Evolutionary conservation across 163 green algal genomes (phyloP).

Genomic region (Picocystis sp.): DNA sequence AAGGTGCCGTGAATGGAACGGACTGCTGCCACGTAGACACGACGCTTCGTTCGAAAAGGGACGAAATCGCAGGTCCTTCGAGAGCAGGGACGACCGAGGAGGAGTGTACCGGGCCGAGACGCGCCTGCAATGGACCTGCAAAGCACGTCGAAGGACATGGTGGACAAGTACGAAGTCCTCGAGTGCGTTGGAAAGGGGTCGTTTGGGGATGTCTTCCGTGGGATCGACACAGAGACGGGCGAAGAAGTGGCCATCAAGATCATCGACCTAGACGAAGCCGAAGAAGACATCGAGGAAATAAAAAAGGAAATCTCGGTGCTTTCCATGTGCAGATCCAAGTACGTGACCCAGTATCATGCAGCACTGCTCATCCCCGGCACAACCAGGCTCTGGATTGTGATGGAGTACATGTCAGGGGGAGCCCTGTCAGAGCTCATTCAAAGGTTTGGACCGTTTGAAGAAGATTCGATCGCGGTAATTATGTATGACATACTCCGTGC

Average conservation of each 20-base stretch:
- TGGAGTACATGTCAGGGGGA: constrained; percentile 63
- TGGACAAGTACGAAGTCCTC: too few species aligned
- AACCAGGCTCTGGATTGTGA: constrained; percentile 67
- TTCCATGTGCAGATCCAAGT: constrained; percentile 47
- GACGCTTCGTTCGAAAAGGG: too few species aligned
- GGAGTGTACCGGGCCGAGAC: too few species aligned
- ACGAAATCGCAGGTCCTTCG: neutral
- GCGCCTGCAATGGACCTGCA: too few species aligned
- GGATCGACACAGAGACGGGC: constrained; percentile 14
- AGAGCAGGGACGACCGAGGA: too few species aligned
- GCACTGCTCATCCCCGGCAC: constrained; percentile 41
- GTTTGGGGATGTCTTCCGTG: too few species aligned
- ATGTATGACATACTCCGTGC: constrained; percentile 29
- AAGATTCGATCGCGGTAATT: constrained; percentile 49
- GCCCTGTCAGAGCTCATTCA: constrained; percentile 60
- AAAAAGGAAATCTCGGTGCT: constrained; percentile 69
- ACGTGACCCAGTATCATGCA: constrained; percentile 81
- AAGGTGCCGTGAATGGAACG: too few species aligned
- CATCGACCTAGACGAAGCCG: constrained; percentile 80
- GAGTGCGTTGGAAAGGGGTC: too few species aligned
- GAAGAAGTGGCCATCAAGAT: constrained; percentile 78
- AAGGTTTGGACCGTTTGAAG: constrained; percentile 31
- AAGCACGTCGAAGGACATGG: too few species aligned
- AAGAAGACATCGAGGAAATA: constrained; percentile 1
- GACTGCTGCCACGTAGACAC: too few species aligned